Conservation (phyloP, 2,329 filamentous ascomycete genomes). For the Hirsutella minnesotensis region DNA sequence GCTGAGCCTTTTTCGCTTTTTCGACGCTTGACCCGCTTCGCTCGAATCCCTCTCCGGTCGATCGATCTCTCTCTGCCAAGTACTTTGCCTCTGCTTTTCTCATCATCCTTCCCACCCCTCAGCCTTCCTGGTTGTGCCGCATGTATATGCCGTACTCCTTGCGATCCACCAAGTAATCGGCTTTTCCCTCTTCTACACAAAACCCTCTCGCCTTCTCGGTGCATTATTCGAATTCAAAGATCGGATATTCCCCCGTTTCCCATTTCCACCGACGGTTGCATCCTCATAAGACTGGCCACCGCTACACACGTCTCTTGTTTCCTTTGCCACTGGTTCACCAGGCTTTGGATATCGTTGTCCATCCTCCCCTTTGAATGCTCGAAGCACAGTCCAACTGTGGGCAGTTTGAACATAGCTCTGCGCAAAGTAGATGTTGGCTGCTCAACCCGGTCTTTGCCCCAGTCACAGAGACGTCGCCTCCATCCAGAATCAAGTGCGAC, state of each 20-base stretch:
- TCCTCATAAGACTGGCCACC: no score
- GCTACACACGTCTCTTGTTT: no score
- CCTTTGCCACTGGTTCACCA: neutral
- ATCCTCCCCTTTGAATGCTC: neutral
- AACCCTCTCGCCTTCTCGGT: no score
- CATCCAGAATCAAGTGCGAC: neutral
- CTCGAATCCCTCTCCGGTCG: neutral
- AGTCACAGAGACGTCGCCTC: neutral
- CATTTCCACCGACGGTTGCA: no score
- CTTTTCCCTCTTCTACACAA: no score
- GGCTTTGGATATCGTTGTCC: neutral
- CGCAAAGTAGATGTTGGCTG: conserved; percentile 8
- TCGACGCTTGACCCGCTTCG: neutral
- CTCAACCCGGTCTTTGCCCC: neutral
- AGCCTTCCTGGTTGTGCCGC: neutral
- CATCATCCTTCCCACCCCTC: neutral
- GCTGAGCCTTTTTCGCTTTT: neutral
- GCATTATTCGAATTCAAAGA: no score
- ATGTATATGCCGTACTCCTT: neutral
- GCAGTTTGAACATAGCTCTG: neutral
- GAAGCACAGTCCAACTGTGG: neutral
- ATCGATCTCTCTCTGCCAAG: neutral
- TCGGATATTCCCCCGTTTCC: no score
- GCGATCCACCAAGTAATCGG: no score
- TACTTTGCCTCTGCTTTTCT: neutral